phyloP scores from a whole-genome alignment of 1,284 basidiomycete species.

The Kalmanozyma brasiliensis region DNA sequence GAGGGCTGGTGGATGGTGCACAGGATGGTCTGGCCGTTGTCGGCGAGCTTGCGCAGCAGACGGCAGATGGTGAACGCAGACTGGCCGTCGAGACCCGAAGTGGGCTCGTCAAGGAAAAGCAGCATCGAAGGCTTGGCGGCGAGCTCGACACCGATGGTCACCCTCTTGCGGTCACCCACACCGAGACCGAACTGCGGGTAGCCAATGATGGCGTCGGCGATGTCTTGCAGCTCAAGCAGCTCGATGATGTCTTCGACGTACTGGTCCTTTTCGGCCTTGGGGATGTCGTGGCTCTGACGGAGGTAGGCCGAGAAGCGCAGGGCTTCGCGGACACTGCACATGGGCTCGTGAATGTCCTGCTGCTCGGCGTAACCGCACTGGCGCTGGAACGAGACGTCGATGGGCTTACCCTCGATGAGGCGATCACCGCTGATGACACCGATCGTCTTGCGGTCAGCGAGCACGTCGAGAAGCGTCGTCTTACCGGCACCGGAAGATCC shows the following conservation, averaged over 20 bases:
- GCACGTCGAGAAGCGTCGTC: constrained; percentile 77
- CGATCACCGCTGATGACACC: constrained; percentile 83
- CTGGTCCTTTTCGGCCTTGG: constrained; percentile 78
- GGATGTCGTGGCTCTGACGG: constrained; percentile 78
- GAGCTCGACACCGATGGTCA: constrained; percentile 78
- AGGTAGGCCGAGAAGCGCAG: constrained; percentile 83
- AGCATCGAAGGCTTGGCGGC: constrained; percentile 81
- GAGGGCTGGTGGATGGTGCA: constrained; percentile 77
- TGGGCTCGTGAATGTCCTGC: constrained; percentile 84
- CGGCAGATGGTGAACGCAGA: constrained; percentile 86
- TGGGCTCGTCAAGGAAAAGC: constrained; percentile 71
- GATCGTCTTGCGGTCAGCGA: constrained; percentile 81
- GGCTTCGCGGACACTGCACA: constrained; percentile 84
- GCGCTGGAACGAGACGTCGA: constrained; percentile 79
- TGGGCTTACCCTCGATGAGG: constrained; percentile 79
- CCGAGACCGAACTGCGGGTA: constrained; percentile 71
- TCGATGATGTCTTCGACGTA: constrained; percentile 83
- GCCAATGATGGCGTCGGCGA: constrained; percentile 78
- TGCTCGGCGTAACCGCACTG: constrained; percentile 77
- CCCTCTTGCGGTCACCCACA: constrained; percentile 77
- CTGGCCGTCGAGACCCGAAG: constrained; percentile 87
- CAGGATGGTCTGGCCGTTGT: constrained; percentile 79
- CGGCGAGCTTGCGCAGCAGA: constrained; percentile 82
- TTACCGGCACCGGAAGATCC: constrained; percentile 79
- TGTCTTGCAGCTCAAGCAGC: constrained; percentile 79